Evolutionary conservation across 2,329 filamentous ascomycete genomes (phyloP), one percentile per base, ranked within the genome.

Genomic region (Aspergillus brunneoviolaceus): DNA sequence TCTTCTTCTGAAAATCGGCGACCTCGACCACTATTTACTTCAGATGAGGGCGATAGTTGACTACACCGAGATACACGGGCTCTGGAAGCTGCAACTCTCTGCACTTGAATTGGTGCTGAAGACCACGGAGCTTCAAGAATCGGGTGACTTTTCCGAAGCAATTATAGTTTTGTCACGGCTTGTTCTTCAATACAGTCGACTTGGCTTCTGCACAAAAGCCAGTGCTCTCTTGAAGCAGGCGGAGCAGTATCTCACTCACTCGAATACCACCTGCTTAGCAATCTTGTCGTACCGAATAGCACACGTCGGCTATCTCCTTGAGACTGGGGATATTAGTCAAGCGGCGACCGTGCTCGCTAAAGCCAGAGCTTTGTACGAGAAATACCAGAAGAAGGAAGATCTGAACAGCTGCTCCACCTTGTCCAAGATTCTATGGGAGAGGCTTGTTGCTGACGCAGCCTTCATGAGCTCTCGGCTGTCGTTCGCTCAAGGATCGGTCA

Each of bases 251-350:
- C 65, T 82, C 5, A 69, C 71, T 11, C 73, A 72, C 9, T 73
- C 74, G 47, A 71, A 72, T 1, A 65, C 80, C 2, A 79, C 81
- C 3, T 74, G 76, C 10, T 74, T 82, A 53, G 77, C 81, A 14
- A 76, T 73, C 29, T 66, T 89, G 14, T 79, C 81, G 35, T 89
- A 89, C 72, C 84, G 92, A 64, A 77, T 96, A 6, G 85, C 87
- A 0, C 87, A 88, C 62, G 87, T 90, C 0, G 91, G 96, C 72
- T 92, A 92, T 72, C 81, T 88, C 29, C 79, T 93, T 19, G 84
- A 85, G 1, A 83, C 88, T 12, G 89, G 89, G 10, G 86, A 87
- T 53, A 77, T 85, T 16, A 82, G 87, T 10, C 87, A 89, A 74
- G 89, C 81, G 65, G 76, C 63, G 61, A 72, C 62, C 70, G 76